A percentile compares a stretch with the other conserved stretches of the same genome.
phyloP scores from a whole-genome alignment of 1,284 basidiomycete species.

The Melampsora larici-populina region DNA sequence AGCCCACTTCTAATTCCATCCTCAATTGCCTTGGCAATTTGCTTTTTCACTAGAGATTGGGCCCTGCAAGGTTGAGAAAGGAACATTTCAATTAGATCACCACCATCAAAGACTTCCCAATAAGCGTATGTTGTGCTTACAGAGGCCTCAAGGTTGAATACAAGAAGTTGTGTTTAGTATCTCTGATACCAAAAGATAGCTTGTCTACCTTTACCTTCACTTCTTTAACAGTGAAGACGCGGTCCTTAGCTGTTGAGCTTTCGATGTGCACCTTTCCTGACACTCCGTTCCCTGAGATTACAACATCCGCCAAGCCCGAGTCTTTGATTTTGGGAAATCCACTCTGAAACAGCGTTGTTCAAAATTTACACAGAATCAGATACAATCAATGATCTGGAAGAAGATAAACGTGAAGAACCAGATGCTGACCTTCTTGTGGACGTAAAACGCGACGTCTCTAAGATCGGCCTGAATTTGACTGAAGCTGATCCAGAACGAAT shows the following conservation, averaged over 20 bases:
- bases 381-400: neutral
- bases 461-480: constrained; percentile 91
- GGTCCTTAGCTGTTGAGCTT: constrained; percentile 52
- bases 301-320: constrained; percentile 84
- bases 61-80: constrained; percentile 28
- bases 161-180: constrained; percentile 81
- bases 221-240: constrained; percentile 73
- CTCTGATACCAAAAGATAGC: constrained; percentile 84
- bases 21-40: constrained; percentile 77
- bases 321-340: constrained; percentile 78
- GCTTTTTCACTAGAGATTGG: constrained; percentile 72
- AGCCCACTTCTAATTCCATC: constrained; percentile 74
- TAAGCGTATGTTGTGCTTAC: constrained; percentile 23
- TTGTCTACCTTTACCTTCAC: constrained; percentile 76
- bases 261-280: constrained; percentile 62
- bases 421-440: constrained; percentile 49
- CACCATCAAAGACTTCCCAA: neutral
- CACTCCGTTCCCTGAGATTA: constrained; percentile 69
- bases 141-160: constrained; percentile 70
- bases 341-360: constrained; percentile 52
- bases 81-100: neutral
- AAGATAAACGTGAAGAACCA: neutral
- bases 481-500: constrained; percentile 42
- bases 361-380: constrained; percentile 29
- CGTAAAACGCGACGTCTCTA: constrained; percentile 81